A percentile compares a stretch with the other conserved stretches of the same genome.
These are phyloP conservation scores for Symbiodinium pilosum DNA, from an alignment of 73 alveolate genomes.

Conservation along the genomic window DNA sequence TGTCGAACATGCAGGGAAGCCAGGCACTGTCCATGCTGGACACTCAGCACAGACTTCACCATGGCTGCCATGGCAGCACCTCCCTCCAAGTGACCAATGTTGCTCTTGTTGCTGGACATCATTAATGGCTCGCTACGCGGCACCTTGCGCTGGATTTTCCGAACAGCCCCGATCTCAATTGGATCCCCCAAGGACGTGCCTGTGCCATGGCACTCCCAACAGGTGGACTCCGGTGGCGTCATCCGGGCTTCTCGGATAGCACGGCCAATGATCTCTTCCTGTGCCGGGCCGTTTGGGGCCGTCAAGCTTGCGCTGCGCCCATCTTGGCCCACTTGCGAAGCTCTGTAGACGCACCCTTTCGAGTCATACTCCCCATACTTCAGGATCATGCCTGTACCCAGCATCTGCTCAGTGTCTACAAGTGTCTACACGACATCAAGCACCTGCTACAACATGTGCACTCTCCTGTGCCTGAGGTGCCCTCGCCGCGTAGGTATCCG, in stretches of 20 bases:
- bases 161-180: conserved; percentile 86
- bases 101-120: conserved; percentile 82
- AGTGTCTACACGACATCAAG: no score
- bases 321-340: conserved; percentile 72
- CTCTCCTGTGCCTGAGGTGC: conserved; percentile 57
- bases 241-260: conserved; percentile 72
- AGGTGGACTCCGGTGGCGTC: conserved; percentile 93
- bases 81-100: conserved; percentile 91
- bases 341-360: conserved; percentile 38
- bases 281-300: conserved; percentile 93
- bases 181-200: conserved; percentile 91
- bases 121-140: conserved; percentile 74
- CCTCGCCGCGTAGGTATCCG: conserved; percentile 90
- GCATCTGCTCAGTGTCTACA: no score
- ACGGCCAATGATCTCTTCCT: conserved; percentile 69
- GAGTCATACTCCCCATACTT: conserved; percentile 19
- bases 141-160: conserved; percentile 55
- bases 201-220: conserved; percentile 93
- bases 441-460: neutral
- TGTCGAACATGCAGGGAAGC: conserved; percentile 64
- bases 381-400: conserved; percentile 54
- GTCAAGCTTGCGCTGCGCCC: conserved; percentile 89
- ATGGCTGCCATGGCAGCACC: conserved; percentile 94
- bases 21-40: conserved; percentile 60
- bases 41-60: conserved; percentile 84